phyloP scores from a whole-genome alignment of 768 basidiomycete species.

The Amanita rimosa region DNA sequence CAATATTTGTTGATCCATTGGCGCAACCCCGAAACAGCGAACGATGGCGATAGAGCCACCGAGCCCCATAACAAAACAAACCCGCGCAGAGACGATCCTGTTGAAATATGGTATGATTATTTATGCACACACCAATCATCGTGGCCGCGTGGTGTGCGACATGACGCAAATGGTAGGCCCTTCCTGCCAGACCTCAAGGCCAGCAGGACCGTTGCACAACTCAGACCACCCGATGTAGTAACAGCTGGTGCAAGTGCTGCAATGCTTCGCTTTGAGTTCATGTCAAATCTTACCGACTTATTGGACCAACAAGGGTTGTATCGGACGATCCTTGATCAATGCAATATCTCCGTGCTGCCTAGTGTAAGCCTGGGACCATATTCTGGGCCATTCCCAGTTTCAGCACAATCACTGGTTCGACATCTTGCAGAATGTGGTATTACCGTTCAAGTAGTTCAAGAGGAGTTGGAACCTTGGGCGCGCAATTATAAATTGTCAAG shows the following conservation, averaged over 20 bases:
- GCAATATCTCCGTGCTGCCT: conserved; percentile 22
- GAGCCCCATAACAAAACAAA: conserved; percentile 20
- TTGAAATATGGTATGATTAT: conserved; percentile 34
- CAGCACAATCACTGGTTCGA: conserved; percentile 22
- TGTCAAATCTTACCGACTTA: conserved; percentile 25
- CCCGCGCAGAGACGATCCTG: conserved; percentile 34
- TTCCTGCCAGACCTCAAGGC: conserved; percentile 31
- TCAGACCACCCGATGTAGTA: conserved; percentile 25
- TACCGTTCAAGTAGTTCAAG: conserved; percentile 16
- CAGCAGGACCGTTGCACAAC: conserved; percentile 36
- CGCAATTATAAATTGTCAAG: conserved; percentile 9
- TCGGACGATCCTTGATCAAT: conserved; percentile 22
- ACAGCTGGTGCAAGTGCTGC: conserved; percentile 15
- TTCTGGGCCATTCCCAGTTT: conserved; percentile 18
- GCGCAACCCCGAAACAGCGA: conserved; percentile 24
- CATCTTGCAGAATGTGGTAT: conserved; percentile 33
- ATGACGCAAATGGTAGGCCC: conserved; percentile 24
- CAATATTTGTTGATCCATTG: conserved; percentile 29
- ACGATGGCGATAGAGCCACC: neutral
- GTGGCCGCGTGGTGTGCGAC: conserved; percentile 37
- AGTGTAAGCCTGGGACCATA: conserved; percentile 20
- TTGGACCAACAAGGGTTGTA: conserved; percentile 31
- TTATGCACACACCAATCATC: conserved; percentile 30
- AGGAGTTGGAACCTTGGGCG: conserved; percentile 15
- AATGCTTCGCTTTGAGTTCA: conserved; percentile 23